A percentile compares a stretch with the other conserved stretches of the same genome.
phyloP scores from a whole-genome alignment of 108 stramenopile genomes.

The Skeletonema grethae region DNA sequence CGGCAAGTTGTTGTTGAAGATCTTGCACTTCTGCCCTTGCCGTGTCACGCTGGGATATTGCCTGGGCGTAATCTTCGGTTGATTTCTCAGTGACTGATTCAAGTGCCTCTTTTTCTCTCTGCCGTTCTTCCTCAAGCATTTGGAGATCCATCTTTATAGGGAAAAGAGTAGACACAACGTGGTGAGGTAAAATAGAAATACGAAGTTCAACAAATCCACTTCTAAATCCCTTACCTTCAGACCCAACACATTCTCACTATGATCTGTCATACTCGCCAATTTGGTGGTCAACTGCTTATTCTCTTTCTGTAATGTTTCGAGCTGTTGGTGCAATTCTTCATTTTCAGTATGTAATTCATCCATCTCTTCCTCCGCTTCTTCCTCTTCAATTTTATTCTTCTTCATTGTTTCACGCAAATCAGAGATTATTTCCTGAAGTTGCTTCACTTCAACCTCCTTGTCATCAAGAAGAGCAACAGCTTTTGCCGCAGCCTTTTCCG shows the following conservation, averaged over 20 bases:
- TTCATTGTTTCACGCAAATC: slow-evolving; percentile 54
- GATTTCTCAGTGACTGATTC: slow-evolving; percentile 46
- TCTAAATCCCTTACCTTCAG: slow-evolving; percentile 43
- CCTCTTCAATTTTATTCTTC: slow-evolving; percentile 47
- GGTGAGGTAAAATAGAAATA: background rate
- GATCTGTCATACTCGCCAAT: slow-evolving; percentile 53
- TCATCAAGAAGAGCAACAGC: slow-evolving; percentile 45
- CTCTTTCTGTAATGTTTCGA: slow-evolving; percentile 62
- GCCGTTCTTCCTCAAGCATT: slow-evolving; percentile 75
- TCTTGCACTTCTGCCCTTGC: slow-evolving; percentile 66
- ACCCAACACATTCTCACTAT: slow-evolving; percentile 59
- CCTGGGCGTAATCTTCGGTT: slow-evolving; percentile 45
- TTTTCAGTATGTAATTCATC: slow-evolving; percentile 72
- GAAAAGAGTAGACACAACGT: slow-evolving; percentile 4
- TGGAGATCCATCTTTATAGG: slow-evolving; percentile 69
- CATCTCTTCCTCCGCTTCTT: slow-evolving; percentile 50
- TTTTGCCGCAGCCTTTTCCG: slow-evolving; percentile 48
- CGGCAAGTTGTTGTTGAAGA: slow-evolving; percentile 74
- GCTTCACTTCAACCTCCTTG: slow-evolving; percentile 44
- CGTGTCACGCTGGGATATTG: slow-evolving; percentile 66
- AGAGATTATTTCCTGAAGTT: slow-evolving; percentile 44
- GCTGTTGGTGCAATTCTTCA: slow-evolving; percentile 64
- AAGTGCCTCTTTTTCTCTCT: slow-evolving; percentile 60
- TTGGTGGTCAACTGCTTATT: slow-evolving; percentile 51
- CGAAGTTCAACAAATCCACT: slow-evolving; percentile 9